These are phyloP conservation scores for Porphyridium purpureum DNA, from an alignment of 23 red algal genomes.

Conservation along the genomic window DNA sequence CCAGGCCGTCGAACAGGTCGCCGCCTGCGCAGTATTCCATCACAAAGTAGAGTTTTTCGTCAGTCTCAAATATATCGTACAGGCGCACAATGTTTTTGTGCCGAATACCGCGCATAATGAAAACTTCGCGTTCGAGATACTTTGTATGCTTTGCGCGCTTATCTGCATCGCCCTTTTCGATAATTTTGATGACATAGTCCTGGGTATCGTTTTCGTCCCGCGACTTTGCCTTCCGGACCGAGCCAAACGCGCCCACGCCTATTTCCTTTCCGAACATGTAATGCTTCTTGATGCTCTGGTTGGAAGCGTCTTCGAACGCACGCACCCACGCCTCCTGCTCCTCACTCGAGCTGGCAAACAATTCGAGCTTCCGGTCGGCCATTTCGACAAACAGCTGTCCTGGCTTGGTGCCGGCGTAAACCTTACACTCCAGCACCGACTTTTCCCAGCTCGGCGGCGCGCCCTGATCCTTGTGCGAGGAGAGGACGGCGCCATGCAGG, in stretches of 20 bases:
- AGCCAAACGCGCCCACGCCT: slow-evolving; percentile 45
- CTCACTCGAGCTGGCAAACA: too few species aligned
- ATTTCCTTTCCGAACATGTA: slow-evolving; percentile 26
- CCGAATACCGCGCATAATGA: slow-evolving; percentile 52
- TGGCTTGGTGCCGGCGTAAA: too few species aligned
- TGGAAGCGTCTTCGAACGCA: slow-evolving; percentile 9
- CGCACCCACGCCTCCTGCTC: slow-evolving; percentile 31
- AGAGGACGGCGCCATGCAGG: slow-evolving; percentile 44
- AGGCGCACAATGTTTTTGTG: slow-evolving; percentile 76
- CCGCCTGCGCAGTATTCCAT: slow-evolving; percentile 83
- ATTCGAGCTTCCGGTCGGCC: too few species aligned
- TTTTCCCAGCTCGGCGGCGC: too few species aligned
- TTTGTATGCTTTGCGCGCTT: slow-evolving; percentile 25
- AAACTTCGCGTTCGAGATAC: slow-evolving; percentile 49
- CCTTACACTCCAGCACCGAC: too few species aligned
- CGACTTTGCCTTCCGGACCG: slow-evolving; percentile 19
- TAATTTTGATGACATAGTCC: slow-evolving; percentile 59
- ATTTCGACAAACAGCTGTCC: too few species aligned
- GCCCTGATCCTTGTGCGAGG: slow-evolving; percentile 25
- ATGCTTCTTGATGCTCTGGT: slow-evolving; percentile 7
- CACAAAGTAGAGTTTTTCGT: slow-evolving; percentile 66
- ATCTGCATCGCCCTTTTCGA: too few species aligned
- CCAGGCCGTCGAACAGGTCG: slow-evolving; percentile 58
- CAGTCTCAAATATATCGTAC: slow-evolving; percentile 68
- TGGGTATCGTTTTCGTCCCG: slow-evolving; percentile 3